Conservation (phyloP, 2,329 filamentous ascomycete species). For the Ascochyta fabae region DNA sequence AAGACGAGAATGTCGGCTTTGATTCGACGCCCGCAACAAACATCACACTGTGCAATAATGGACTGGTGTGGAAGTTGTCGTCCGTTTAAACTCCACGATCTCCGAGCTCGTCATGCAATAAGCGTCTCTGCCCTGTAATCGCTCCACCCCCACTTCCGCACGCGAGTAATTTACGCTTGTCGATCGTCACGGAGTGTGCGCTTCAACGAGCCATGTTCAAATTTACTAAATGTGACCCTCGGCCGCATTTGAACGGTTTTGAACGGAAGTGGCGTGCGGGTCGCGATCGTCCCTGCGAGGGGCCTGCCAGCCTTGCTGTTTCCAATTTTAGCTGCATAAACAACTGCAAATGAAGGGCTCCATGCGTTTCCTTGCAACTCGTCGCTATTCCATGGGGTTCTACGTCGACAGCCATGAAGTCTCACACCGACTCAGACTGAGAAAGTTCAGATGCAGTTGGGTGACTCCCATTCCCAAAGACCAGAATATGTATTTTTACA, state of each 20-base stretch:
- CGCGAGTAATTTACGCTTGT: background rate
- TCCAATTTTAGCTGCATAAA: slow-evolving; percentile 20
- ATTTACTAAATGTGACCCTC: slow-evolving; percentile 8
- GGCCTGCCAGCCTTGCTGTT: slow-evolving; percentile 17
- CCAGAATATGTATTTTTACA: background rate
- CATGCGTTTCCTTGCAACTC: background rate
- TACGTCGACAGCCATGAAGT: background rate
- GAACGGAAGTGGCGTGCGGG: slow-evolving; percentile 26
- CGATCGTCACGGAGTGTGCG: slow-evolving; percentile 4
- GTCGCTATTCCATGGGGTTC: background rate
- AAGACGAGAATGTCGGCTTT: background rate
- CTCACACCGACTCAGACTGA: background rate
- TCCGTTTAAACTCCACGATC: slow-evolving; percentile 1
- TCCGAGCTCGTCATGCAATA: background rate
- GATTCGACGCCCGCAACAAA: background rate
- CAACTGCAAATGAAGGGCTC: background rate
- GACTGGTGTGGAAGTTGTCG: background rate
- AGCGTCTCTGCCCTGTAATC: background rate
- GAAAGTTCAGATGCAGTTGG: too few relatives aligned
- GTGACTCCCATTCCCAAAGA: too few relatives aligned
- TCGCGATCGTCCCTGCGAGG: slow-evolving; percentile 10
- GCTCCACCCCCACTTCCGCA: slow-evolving; percentile 5
- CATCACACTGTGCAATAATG: background rate
- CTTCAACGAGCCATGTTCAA: background rate
- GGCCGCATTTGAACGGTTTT: slow-evolving; percentile 1